These are phyloP conservation scores for Hypoxylon trugodes DNA, from an alignment of 495 filamentous ascomycete genomes.

Conservation along the genomic window DNA sequence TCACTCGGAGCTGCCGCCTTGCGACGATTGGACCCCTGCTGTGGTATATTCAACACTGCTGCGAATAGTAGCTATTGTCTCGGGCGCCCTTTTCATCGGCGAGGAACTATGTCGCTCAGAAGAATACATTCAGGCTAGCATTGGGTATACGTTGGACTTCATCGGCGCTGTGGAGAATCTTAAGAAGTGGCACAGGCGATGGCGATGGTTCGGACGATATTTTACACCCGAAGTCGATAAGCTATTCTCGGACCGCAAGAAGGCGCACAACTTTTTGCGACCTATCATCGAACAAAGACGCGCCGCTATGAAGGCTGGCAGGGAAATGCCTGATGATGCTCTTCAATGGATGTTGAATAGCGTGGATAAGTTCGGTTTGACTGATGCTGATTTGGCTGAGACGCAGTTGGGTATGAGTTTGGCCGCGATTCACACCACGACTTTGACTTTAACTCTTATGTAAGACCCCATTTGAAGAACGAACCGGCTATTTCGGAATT, in stretches of 20 bases:
- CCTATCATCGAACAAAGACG: constrained; percentile 44
- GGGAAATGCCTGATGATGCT: constrained; percentile 47
- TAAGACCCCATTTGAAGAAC: not conserved
- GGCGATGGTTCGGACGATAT: constrained; percentile 43
- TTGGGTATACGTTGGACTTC: constrained; percentile 65
- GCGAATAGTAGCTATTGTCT: constrained; percentile 63
- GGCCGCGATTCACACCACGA: constrained; percentile 49
- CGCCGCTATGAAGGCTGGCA: constrained; percentile 10
- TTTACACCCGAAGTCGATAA: constrained; percentile 45
- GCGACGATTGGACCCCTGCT: constrained; percentile 54
- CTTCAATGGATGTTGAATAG: constrained; percentile 53
- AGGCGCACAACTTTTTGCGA: constrained; percentile 41
- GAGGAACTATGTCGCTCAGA: constrained; percentile 59
- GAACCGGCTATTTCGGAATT: too few species aligned
- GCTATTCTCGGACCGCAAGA: constrained; percentile 37
- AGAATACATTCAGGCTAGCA: constrained; percentile 65
- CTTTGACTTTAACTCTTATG: constrained; percentile 40
- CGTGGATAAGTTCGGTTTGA: constrained; percentile 23
- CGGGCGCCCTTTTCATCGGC: constrained; percentile 67
- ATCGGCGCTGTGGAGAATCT: constrained; percentile 45
- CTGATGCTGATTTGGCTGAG: constrained; percentile 42
- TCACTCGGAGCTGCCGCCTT: constrained; percentile 39
- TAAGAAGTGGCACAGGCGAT: constrained; percentile 40
- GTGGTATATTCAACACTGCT: constrained; percentile 50
- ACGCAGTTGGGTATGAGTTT: constrained; percentile 46